A percentile compares a stretch with the other conserved stretches of the same genome.
These are phyloP conservation scores for Sclerotinia glacialis DNA, from an alignment of 2,329 filamentous ascomycete species.

Conservation along the genomic window DNA sequence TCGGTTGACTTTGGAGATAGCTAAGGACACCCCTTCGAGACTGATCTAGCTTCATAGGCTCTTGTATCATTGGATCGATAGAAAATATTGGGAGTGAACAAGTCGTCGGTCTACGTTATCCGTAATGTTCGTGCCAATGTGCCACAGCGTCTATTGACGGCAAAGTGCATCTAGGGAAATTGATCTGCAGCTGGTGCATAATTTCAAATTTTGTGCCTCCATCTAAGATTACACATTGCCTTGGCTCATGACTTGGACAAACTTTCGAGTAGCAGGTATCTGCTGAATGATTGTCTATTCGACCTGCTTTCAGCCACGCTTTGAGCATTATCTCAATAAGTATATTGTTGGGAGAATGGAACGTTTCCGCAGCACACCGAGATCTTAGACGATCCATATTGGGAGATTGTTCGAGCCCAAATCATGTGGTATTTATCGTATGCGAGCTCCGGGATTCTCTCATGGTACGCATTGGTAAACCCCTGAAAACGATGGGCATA, in stretches of 20 bases:
- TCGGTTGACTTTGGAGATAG: neutral
- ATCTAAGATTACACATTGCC: neutral
- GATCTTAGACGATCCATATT: neutral
- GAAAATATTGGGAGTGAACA: neutral
- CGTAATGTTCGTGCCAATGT: slow-evolving; percentile 9
- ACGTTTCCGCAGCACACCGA: neutral
- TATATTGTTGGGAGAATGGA: neutral
- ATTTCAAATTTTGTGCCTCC: slow-evolving; percentile 2
- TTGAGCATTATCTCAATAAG: neutral
- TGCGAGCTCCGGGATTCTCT: neutral
- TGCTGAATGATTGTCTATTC: neutral
- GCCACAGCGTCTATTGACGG: slow-evolving; percentile 20
- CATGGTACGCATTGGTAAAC: neutral
- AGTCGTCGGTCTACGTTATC: neutral
- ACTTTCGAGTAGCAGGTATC: neutral
- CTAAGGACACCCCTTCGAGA: neutral
- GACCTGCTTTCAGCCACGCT: neutral
- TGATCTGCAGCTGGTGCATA: neutral
- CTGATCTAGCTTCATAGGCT: neutral
- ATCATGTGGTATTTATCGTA: neutral
- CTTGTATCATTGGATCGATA: neutral
- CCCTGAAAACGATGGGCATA: too few species aligned
- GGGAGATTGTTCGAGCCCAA: neutral
- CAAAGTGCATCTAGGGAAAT: slow-evolving; percentile 4
- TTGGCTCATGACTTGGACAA: slow-evolving; percentile 2